Percentiles rank a stretch among this genome's conserved stretches.
These are phyloP conservation scores for Sequoiadendron giganteum DNA, from an alignment of 75 land plant genomes.

Conservation along the genomic window DNA sequence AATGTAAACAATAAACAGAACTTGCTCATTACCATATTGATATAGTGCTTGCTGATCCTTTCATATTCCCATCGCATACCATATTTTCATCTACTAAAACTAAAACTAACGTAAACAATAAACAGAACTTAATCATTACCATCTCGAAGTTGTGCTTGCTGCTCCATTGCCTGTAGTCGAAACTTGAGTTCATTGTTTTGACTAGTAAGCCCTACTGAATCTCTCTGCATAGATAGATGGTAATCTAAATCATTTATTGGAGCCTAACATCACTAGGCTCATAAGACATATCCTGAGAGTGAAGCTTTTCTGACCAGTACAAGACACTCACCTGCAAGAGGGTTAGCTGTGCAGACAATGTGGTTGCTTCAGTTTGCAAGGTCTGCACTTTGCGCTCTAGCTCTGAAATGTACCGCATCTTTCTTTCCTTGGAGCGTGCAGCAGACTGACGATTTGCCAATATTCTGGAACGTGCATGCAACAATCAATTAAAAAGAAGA, in stretches of 20 bases:
- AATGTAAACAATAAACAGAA: neutral
- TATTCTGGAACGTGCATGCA: conserved; percentile 34
- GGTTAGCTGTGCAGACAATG: conserved; percentile 51
- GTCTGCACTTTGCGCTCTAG: conserved; percentile 54
- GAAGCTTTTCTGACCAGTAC: neutral
- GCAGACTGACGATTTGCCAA: conserved; percentile 55
- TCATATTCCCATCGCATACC: neutral
- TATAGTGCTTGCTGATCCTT: conserved; percentile 78
- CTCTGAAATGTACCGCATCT: conserved; percentile 48
- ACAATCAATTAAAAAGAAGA: neutral
- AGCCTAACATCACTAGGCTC: neutral
- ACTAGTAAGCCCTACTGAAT: conserved; percentile 64
- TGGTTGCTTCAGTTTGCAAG: conserved; percentile 55
- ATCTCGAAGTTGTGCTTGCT: conserved; percentile 80
- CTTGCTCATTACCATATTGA: conserved; percentile 51
- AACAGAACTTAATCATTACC: conserved; percentile 31
- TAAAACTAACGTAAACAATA: neutral
- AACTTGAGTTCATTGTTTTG: conserved; percentile 78
- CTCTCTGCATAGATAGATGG: conserved; percentile 44
- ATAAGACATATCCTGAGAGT: neutral
- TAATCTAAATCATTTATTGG: neutral
- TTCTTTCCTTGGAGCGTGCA: conserved; percentile 57
- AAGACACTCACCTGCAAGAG: conserved; percentile 36
- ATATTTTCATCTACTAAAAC: neutral
- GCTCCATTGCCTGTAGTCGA: conserved; percentile 78